Base-by-base conservation (phyloP, 176 grass and related monocot species). In the Aegilops tauschii region DNA sequence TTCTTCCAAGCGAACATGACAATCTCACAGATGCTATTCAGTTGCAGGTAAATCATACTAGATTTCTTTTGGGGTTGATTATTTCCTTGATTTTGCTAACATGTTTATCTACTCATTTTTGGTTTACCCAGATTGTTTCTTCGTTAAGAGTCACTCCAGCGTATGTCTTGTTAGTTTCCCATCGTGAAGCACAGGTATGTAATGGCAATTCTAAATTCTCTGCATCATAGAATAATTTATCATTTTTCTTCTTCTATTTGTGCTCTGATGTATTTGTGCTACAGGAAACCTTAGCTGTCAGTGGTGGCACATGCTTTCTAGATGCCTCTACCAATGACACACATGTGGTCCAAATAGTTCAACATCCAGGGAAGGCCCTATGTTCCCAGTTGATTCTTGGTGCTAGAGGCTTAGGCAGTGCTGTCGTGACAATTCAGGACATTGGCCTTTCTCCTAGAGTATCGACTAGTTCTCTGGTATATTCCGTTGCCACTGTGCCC, bases 291-390 rank as follows among this genome's bases (percentile, higher is more conserved):
- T 92, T 98, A 69, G 83, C 85, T 85, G 83, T 98, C 56, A 94
- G 87, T 90, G 96, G 96, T 64, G 96, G 96, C 36, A 98, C 96
- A 42, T 95, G 96, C 83, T 98, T 87, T 78, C 84, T 98, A 75
- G 92, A 98, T 80, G 96, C 96, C 74, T 85, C 87, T 89, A 91
- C 88, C 76, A 98, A 98, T 94, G 92, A 98, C 71, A 95, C 92
- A 69, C 90, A 80, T 45, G 91, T 95, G 70, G 93, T 89, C 75
- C 80, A 86, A 82, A 89, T 92, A 82, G 68, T 94, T 90, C 84
- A 81, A 82, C 92, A 83, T 73, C 93, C 90, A 79, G 86, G 91
- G 89, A 92, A 88, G 70, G 78, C 72, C 9, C 70, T 90, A 72
- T 98, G 96, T 78, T 95, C 90, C 71, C 77, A 95, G 76, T 89